Evolutionary conservation across 192 early-diverging fungal species (phyloP).

Genomic region (Coemansia sp.): DNA sequence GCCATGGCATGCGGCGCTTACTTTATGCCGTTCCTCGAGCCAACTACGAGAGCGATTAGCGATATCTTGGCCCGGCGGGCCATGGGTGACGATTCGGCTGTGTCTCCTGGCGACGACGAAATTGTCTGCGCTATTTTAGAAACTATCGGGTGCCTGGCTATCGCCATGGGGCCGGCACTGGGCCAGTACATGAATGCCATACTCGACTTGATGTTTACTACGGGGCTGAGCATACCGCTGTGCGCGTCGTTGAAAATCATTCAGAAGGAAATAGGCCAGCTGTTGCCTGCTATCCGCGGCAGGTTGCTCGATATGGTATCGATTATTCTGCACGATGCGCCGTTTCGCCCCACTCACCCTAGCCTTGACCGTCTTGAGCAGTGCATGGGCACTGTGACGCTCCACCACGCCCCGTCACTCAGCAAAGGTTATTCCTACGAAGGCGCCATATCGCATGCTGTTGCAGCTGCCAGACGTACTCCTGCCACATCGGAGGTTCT

Average conservation of each 20-base stretch:
- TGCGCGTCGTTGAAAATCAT: conserved; percentile 78
- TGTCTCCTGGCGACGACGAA: conserved; percentile 43
- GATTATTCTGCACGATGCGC: conserved; percentile 74
- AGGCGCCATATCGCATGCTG: conserved; percentile 10
- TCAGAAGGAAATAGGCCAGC: conserved; percentile 75
- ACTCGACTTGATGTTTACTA: conserved; percentile 88
- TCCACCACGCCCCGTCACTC: conserved; percentile 10
- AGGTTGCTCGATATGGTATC: conserved; percentile 88
- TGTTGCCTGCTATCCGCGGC: conserved; percentile 79
- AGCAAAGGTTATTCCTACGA: background rate
- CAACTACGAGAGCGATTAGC: conserved; percentile 71
- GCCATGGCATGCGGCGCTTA: conserved; percentile 74
- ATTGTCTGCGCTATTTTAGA: conserved; percentile 67
- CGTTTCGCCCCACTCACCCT: conserved; percentile 58
- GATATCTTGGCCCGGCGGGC: conserved; percentile 63
- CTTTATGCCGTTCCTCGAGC: conserved; percentile 78
- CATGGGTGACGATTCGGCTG: conserved; percentile 38
- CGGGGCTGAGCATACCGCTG: conserved; percentile 79
- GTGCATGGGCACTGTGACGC: conserved; percentile 17
- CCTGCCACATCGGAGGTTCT: conserved; percentile 53
- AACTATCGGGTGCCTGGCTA: conserved; percentile 86
- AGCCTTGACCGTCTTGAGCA: conserved; percentile 28
- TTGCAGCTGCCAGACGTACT: conserved; percentile 10
- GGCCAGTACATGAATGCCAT: conserved; percentile 86
- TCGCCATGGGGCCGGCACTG: conserved; percentile 85